phyloP scores from a whole-genome alignment of 345 rosid genomes.

The Atalantia buxifolia region DNA sequence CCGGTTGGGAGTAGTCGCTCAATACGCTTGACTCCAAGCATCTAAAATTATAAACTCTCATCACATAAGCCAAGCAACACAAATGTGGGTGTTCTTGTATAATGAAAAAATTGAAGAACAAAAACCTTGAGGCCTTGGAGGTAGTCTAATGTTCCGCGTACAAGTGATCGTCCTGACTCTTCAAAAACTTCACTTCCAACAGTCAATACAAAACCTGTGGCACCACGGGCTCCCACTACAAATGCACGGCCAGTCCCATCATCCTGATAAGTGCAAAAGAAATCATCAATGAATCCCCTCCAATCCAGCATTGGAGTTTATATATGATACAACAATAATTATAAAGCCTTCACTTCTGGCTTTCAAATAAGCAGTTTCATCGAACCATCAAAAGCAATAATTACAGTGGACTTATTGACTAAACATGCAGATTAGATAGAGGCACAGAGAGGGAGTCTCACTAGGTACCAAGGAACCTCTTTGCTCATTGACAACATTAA shows the following conservation, averaged over 20 bases:
- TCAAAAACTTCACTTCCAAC: conserved; percentile 81
- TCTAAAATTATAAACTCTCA: conserved; percentile 42
- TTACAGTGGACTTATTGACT: not conserved
- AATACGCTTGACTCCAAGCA: conserved; percentile 95
- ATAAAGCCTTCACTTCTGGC: not conserved
- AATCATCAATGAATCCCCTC: not conserved
- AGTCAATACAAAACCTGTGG: conserved; percentile 60
- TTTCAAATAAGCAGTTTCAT: conserved; percentile 5
- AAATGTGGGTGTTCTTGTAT: not conserved
- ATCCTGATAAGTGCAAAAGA: conserved; percentile 40
- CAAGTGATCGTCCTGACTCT: conserved; percentile 95
- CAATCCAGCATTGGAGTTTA: not conserved
- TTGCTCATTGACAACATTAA: conserved; percentile 87
- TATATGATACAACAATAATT: conserved; percentile 2
- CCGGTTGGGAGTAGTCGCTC: conserved; percentile 94
- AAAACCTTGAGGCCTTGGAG: conserved; percentile 94
- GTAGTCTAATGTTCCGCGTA: conserved; percentile 87
- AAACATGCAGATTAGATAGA: not conserved
- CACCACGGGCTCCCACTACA: conserved; percentile 75
- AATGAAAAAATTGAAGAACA: conserved; percentile 1
- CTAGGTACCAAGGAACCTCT: conserved; percentile 98
- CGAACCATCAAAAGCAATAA: conserved; percentile 3
- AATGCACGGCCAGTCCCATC: conserved; percentile 74
- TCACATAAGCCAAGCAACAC: conserved; percentile 17
- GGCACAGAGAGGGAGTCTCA: conserved; percentile 30